Conservation (phyloP, 2,329 filamentous ascomycete species). For the Elsinoe perseae region DNA sequence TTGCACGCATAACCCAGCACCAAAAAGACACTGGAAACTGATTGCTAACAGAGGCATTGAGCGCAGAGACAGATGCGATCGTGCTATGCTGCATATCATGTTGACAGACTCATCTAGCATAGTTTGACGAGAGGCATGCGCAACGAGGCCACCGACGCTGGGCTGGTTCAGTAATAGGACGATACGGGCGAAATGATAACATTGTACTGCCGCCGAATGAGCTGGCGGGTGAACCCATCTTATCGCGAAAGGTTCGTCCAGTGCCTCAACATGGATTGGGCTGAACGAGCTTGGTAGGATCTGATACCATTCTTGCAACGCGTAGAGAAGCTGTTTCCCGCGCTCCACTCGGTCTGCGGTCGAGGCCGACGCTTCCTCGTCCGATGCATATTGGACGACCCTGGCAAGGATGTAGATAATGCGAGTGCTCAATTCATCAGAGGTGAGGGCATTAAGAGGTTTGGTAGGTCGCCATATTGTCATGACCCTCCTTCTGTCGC, state of each 20-base stretch:
- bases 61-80: background rate
- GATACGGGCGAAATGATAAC: conserved; percentile 47
- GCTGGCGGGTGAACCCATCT: conserved; percentile 47
- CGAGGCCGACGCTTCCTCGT: conserved; percentile 36
- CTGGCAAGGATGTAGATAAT: conserved; percentile 50
- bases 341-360: conserved; percentile 35
- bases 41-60: background rate
- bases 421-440: conserved; percentile 47
- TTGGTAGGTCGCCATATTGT: conserved; percentile 52
- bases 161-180: conserved; percentile 48
- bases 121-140: conserved; percentile 40
- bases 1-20: conserved; percentile 1
- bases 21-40: background rate
- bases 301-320: conserved; percentile 45
- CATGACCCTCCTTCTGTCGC: conserved; percentile 48
- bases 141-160: conserved; percentile 42
- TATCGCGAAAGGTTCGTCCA: conserved; percentile 35
- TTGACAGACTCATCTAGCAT: conserved; percentile 42
- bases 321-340: conserved; percentile 38
- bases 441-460: conserved; percentile 41
- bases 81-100: conserved; percentile 44
- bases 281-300: conserved; percentile 40
- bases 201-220: conserved; percentile 42
- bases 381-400: conserved; percentile 51
- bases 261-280: conserved; percentile 31